Conservation (phyloP, 768 basidiomycete genomes). For the Pleurotus cornucopiae region DNA sequence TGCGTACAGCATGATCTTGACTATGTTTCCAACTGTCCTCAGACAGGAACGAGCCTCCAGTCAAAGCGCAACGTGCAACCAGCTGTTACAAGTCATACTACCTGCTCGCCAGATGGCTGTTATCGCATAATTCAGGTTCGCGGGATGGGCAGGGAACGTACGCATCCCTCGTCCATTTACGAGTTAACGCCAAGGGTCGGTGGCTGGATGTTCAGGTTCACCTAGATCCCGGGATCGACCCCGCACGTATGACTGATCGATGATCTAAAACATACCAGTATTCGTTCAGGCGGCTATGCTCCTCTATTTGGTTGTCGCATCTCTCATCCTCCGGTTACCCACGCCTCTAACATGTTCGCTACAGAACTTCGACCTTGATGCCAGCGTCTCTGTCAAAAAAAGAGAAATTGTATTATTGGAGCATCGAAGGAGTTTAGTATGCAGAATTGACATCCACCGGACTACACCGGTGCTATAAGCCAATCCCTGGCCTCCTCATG, state of each 20-base stretch:
- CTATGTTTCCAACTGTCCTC: no score
- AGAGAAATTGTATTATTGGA: no score
- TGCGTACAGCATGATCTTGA: no score
- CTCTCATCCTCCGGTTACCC: no score
- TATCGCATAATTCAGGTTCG: not conserved
- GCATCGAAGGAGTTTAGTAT: no score
- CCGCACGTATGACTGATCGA: not conserved
- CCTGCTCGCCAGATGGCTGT: not conserved
- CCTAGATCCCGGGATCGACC: slow-evolving; percentile 1
- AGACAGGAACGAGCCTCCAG: slow-evolving; percentile 7
- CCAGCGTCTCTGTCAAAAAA: not conserved
- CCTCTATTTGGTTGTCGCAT: no score
- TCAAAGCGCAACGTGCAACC: not conserved
- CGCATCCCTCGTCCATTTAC: not conserved
- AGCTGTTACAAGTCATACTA: no score
- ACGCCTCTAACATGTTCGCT: not conserved
- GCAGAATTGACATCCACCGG: no score
- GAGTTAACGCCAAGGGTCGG: not conserved
- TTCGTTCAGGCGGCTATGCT: not conserved
- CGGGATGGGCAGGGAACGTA: slow-evolving; percentile 4
- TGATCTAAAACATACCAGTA: not conserved
- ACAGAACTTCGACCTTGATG: not conserved
- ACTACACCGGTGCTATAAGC: no score
- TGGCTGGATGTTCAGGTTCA: slow-evolving; percentile 5
- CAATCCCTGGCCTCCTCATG: no score